Evolutionary conservation across 176 grass and related monocot genomes (phyloP), one percentile per base, ranked within the genome.

Genomic region (Oryza nivara): DNA sequence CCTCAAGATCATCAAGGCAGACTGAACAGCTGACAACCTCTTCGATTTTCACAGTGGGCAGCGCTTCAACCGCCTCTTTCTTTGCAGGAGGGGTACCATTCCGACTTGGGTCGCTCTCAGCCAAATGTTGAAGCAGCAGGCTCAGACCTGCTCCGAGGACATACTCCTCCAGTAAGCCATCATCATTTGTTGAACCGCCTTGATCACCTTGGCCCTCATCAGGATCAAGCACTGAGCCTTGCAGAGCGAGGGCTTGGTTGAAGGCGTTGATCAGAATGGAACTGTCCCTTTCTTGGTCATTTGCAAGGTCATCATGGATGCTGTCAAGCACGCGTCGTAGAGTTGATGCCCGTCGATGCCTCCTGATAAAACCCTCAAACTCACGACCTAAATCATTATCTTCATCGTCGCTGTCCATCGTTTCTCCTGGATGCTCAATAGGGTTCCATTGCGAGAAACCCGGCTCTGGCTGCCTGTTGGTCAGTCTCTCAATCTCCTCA

Each of bases 1-100:
- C 78, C 17, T 91, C 90, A 82, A 99, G 89, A 82, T 99, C 97
- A 80, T 99, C 93, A 36, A 99, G 85, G 81, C 97, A 99, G 48
- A 96, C 86, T 9, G 97, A 94, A 84, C 97, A 99, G 67, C 86
- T 92, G 52, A 99, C 77, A 61, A 63, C 83, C 76, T 94, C 86
- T 75, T 74, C 81, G 7, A 99, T 86, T 88, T 86, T 88, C 54
- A 99, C 93, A 19, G 58, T 92, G n/a, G 91, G 92, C 75, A 99
- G 89, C 0, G 93, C 93, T 61, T 94, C 86, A 41, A 99, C 76
- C 0, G 11, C 91, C 79, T 99, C 97, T 89, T 92, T 94, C 71
- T 86, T 96, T 5, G 97, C 88, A n/a, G 97, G 92, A 58, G 92
- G 97, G 9, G 93, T 94, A 12, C 97, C 97, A 48, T 94, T 89